Conservation (phyloP, 768 basidiomycete species). For the Tremella mesenterica region DNA sequence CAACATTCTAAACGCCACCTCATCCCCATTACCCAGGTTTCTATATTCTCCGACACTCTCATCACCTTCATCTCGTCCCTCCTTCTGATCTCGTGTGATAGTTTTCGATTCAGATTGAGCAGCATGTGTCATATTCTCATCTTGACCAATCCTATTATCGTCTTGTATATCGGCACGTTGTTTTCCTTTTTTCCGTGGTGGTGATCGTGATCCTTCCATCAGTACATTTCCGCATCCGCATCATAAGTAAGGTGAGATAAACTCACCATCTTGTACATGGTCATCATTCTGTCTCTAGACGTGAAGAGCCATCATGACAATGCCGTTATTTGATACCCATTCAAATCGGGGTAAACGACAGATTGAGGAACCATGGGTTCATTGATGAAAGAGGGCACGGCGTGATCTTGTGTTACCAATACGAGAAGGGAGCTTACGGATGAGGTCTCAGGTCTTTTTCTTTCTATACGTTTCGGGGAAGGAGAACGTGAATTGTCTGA, state of each 20-base stretch:
- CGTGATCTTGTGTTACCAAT: conserved; percentile 24
- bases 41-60: not conserved
- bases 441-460: too few species aligned
- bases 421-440: conserved; percentile 21
- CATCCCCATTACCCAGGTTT: conserved; percentile 22
- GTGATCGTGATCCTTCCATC: not conserved
- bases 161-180: not conserved
- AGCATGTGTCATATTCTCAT: conserved; percentile 28
- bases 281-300: too few species aligned
- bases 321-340: not conserved
- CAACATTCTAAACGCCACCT: conserved; percentile 25
- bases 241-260: too few species aligned
- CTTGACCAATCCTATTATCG: not conserved
- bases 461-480: too few species aligned
- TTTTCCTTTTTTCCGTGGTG: not conserved
- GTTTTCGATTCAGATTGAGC: conserved; percentile 17
- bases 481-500: conserved; percentile 22
- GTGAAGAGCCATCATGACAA: not conserved
- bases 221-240: not conserved
- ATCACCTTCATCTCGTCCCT: not conserved
- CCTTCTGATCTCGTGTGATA: not conserved
- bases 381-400: conserved; percentile 15
- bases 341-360: not conserved
- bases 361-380: not conserved
- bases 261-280: not conserved